phyloP scores from a whole-genome alignment of 129 eudicot genomes.

The Flaveria linearis region DNA sequence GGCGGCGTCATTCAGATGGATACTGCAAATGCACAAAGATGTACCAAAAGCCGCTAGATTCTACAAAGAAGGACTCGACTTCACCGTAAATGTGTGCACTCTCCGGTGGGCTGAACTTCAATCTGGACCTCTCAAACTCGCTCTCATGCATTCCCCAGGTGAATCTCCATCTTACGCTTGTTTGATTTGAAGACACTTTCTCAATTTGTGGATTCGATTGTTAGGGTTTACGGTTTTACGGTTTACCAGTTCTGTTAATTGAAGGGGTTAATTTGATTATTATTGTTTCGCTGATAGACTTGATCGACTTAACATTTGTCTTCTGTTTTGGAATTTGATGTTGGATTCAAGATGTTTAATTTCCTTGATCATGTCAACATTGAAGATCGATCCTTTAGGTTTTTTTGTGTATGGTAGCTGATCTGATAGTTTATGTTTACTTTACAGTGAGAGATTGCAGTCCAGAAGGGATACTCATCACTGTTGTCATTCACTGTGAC shows the following conservation, averaged over 20 bases:
- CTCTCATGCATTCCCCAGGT: slow-evolving; percentile 83
- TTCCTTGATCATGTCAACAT: neutral
- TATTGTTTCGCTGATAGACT: too few species aligned
- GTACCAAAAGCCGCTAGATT: slow-evolving; percentile 89
- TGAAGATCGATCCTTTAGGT: neutral
- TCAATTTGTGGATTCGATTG: neutral
- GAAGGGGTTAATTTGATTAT: neutral
- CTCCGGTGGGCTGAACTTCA: slow-evolving; percentile 96
- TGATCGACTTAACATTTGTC: too few species aligned
- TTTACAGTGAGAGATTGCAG: slow-evolving; percentile 55
- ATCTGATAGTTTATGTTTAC: too few species aligned
- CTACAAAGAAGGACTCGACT: slow-evolving; percentile 82
- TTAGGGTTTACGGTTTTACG: neutral
- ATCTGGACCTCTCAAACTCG: slow-evolving; percentile 79
- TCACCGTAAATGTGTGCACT: slow-evolving; percentile 77
- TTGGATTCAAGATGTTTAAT: too few species aligned
- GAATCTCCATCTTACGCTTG: neutral
- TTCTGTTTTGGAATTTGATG: too few species aligned
- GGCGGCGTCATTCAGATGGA: slow-evolving; percentile 66
- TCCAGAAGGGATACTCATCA: slow-evolving; percentile 82
- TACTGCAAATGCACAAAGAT: slow-evolving; percentile 85
- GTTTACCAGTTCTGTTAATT: neutral
- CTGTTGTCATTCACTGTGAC: slow-evolving; percentile 79
- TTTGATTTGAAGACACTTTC: slow-evolving; percentile 9
- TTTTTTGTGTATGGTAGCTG: too few species aligned